Evolutionary conservation across 2,329 filamentous ascomycete genomes (phyloP).

Genomic region (Metarhizium anisopliae): DNA sequence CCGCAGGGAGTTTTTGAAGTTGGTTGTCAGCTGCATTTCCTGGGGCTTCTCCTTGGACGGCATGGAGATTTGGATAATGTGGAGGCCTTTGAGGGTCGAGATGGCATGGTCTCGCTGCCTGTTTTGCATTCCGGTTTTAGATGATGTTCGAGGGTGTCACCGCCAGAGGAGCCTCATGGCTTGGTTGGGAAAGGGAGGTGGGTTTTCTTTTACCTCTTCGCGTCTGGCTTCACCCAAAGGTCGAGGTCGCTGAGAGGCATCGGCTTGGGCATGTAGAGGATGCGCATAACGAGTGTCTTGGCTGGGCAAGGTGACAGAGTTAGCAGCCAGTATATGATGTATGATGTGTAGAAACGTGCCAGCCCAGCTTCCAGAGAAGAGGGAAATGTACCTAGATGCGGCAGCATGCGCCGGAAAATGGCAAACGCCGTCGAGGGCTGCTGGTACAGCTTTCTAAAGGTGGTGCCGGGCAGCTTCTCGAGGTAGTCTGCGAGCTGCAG

Average conservation of each 20-base stretch:
- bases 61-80: slow-evolving; percentile 65
- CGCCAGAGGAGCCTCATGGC: too few relatives aligned
- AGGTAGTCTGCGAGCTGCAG: slow-evolving; percentile 77
- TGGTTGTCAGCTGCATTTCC: slow-evolving; percentile 67
- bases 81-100: slow-evolving; percentile 71
- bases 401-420: slow-evolving; percentile 94
- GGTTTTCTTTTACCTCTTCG: slow-evolving; percentile 27
- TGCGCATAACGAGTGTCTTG: slow-evolving; percentile 91
- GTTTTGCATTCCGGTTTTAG: not conserved
- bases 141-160: too few relatives aligned
- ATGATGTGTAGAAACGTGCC: not conserved
- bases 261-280: slow-evolving; percentile 82
- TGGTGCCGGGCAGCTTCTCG: slow-evolving; percentile 81
- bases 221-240: slow-evolving; percentile 66
- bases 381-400: slow-evolving; percentile 62
- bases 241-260: slow-evolving; percentile 76
- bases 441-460: slow-evolving; percentile 86
- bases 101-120: slow-evolving; percentile 79
- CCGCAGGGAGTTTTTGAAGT: slow-evolving; percentile 76
- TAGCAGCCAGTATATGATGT: not conserved
- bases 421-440: slow-evolving; percentile 92
- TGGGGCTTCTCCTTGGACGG: slow-evolving; percentile 54
- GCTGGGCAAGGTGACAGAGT: slow-evolving; percentile 38
- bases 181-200: not conserved
- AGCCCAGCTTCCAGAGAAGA: not conserved